Evolutionary conservation across 2,329 filamentous ascomycete species (phyloP).

Genomic region (Aspergillus fijiensis): DNA sequence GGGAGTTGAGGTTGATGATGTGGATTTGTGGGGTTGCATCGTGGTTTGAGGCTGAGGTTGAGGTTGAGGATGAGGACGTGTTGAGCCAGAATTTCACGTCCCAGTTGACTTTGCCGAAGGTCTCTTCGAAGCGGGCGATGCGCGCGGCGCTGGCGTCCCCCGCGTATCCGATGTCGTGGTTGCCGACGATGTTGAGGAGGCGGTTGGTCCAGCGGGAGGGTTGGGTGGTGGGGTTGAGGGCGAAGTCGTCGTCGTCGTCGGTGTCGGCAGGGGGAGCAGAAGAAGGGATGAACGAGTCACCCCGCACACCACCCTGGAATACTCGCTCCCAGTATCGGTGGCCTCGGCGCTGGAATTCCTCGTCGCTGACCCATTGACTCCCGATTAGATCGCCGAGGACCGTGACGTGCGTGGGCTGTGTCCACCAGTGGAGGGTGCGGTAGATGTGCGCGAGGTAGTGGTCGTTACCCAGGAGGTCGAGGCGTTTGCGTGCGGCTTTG

Average conservation of each 20-base stretch:
- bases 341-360: conserved; percentile 75
- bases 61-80: not conserved
- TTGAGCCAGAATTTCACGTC: conserved; percentile 69
- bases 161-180: conserved; percentile 95
- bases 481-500: conserved; percentile 68
- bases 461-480: conserved; percentile 93
- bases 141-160: conserved; percentile 80
- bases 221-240: not conserved
- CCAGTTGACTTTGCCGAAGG: conserved; percentile 88
- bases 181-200: conserved; percentile 87
- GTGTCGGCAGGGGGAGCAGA: not conserved
- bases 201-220: conserved; percentile 63
- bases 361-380: conserved; percentile 89
- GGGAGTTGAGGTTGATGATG: conserved; percentile 82
- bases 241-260: not conserved
- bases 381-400: conserved; percentile 90
- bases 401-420: conserved; percentile 77
- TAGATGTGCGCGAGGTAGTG: conserved; percentile 93
- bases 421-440: conserved; percentile 78
- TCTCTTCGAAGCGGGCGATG: conserved; percentile 75
- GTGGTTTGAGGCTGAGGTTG: not conserved
- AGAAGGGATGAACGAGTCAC: conserved; percentile 39
- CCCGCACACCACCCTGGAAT: conserved; percentile 66
- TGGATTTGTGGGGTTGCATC: conserved; percentile 62
- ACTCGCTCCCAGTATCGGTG: conserved; percentile 77